These are phyloP conservation scores for Macroventuria anomochaeta DNA, from an alignment of 2,329 filamentous ascomycete genomes.

Conservation along the genomic window DNA sequence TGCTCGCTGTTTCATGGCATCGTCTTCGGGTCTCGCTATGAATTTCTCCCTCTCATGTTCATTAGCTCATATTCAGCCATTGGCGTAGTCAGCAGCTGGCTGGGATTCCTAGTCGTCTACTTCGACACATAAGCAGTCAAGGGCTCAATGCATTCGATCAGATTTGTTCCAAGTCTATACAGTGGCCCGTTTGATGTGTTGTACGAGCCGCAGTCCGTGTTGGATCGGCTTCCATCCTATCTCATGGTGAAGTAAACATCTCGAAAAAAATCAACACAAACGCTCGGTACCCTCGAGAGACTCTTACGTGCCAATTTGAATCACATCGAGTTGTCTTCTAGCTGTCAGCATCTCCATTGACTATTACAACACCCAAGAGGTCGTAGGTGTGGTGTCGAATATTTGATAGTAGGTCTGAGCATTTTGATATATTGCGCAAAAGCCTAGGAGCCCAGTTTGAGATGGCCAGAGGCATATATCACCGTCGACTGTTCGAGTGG, in stretches of 20 bases:
- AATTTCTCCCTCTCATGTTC: conserved; percentile 96
- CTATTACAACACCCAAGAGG: not conserved
- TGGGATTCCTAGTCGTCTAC: conserved; percentile 93
- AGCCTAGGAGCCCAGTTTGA: no score
- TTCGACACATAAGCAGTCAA: conserved; percentile 56
- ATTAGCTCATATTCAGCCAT: conserved; percentile 93
- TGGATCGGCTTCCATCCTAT: not conserved
- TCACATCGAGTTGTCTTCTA: no score
- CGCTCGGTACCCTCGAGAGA: no score
- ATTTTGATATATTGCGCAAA: not conserved
- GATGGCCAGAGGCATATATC: conserved; percentile 3
- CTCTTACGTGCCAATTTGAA: no score
- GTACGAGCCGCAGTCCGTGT: no score
- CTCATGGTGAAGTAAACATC: not conserved
- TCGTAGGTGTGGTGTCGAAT: not conserved
- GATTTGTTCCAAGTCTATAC: not conserved
- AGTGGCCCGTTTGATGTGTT: not conserved
- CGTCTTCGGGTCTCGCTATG: conserved; percentile 81
- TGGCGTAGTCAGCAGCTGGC: conserved; percentile 94
- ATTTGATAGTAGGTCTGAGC: not conserved
- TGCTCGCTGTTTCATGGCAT: conserved; percentile 82
- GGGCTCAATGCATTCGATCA: not conserved
- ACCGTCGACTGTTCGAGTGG: not conserved
- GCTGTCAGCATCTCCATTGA: no score
- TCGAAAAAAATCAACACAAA: no score